Evolutionary conservation across 495 filamentous ascomycete genomes (phyloP), one percentile per base, ranked within the genome.

Genomic region (Tuber brumale): DNA sequence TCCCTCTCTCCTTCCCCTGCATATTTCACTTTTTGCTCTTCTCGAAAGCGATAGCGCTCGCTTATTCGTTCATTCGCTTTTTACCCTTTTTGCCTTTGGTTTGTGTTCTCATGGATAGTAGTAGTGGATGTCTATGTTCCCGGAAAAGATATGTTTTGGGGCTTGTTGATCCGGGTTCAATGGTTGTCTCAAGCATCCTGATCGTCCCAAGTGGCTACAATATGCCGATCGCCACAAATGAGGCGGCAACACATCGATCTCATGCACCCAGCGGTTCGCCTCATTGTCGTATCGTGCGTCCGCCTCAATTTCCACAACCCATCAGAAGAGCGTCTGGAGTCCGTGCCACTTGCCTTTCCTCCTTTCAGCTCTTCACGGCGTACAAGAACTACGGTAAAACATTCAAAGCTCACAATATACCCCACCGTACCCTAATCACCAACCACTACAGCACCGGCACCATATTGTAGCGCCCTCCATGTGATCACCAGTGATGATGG

Each of bases 181-280:
- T 66, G 74, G 75, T 77, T 79, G 72, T 72, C 77, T 35, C 57
- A 66, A 66, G 57, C 27, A 66, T 66, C 57, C 57, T 18, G 27
- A 66, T 66, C 57, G 51, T 43, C 48, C 76, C 70, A 79, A 70
- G 51, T 74, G 74, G 76, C 77, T 72, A 79, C 72, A 18, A 73
- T 75, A 48, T 74, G 70, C 73, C 43, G 78, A 80, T 80, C 78
- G 78, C 76, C 70, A 69, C 72, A 48, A 66, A 72, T 75, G 76
- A 78, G 72, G 76, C 77, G 75, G 77, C 70, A 80, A 73, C 46
- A 76, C 78, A 70, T 71, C 72, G 76, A 73, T 79, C 71, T 71
- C 72, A 70, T 41, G 72, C 73, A 61, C 69, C 41, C 39, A 79
- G 70, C 57, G 45, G 74, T 80, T 79, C 66, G 46, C 73, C 61